Evolutionary conservation across 2,329 filamentous ascomycete species (phyloP).

Genomic region (Hypoxylon sp.): DNA sequence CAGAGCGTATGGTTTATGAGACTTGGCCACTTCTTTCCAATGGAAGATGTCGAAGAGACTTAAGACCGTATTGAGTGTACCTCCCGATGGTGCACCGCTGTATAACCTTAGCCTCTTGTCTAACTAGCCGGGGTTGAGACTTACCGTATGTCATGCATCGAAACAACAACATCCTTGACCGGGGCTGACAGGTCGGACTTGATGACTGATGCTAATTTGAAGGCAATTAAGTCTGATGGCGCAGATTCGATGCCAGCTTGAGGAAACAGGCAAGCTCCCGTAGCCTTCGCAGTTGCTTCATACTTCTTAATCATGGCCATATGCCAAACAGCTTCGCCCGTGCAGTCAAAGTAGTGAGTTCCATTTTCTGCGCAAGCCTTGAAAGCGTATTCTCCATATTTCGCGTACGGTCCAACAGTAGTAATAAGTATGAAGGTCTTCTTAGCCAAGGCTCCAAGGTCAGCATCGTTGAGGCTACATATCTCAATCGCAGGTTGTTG

Average conservation of each 20-base stretch:
- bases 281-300: slow-evolving; percentile 65
- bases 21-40: slow-evolving; percentile 62
- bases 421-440: slow-evolving; percentile 72
- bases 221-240: slow-evolving; percentile 72
- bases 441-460: slow-evolving; percentile 65
- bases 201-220: slow-evolving; percentile 66
- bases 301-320: slow-evolving; percentile 74
- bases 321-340: slow-evolving; percentile 72
- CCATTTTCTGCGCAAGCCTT: slow-evolving; percentile 73
- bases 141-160: slow-evolving; percentile 61
- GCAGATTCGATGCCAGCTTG: slow-evolving; percentile 75
- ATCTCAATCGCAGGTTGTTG: slow-evolving; percentile 65
- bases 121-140: slow-evolving; percentile 23
- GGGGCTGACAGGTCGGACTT: slow-evolving; percentile 65
- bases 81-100: slow-evolving; percentile 71
- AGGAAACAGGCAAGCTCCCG: slow-evolving; percentile 72
- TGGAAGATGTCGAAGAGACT: slow-evolving; percentile 69
- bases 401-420: slow-evolving; percentile 72
- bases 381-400: slow-evolving; percentile 71
- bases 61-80: slow-evolving; percentile 78
- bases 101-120: slow-evolving; percentile 23
- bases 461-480: slow-evolving; percentile 62
- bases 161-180: slow-evolving; percentile 69
- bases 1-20: slow-evolving; percentile 67
- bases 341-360: slow-evolving; percentile 76